Base-by-base conservation (phyloP, 2,329 filamentous ascomycete genomes). In the Talaromyces funiculosus region DNA sequence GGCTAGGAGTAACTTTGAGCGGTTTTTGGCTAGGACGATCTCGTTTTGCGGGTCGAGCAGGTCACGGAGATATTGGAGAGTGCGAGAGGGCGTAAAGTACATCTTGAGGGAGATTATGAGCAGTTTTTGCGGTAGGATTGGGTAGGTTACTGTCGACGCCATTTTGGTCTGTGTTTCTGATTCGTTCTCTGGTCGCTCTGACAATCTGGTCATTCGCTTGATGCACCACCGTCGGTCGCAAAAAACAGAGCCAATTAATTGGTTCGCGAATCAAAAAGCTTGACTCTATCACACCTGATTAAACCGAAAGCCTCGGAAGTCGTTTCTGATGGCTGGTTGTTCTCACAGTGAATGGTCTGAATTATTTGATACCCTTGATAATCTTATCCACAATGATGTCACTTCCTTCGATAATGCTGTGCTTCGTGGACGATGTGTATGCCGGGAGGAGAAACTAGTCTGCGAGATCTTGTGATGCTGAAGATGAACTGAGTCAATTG, bases 101-200 rank as follows among this genome's bases (percentile, higher is more conserved):
- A 91, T 89, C 69, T 92, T 92, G 40, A 88, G 84, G 51, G 86
- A 89, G 64, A 90, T 86, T 72, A 89, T 88, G 62, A 92, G 80
- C 63, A 92, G 79, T 68, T 85, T 86, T 68, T 84, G 84, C 51
- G 78, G 81, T 60, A 75, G 72, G 29, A 68, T 64, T 60, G 74
- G 71, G 53, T 60, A 63, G 42, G 59, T 47, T 8, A 33, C 49
- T 56, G 63, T 16, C 14, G 54, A 4, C 6, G 62, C 62, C 62
- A 65, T 64, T 45, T 57, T 61, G 20, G 20, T 14, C 26, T 38
- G 14, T 40, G 4, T 40, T 49, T 20, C 22, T 60, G 58, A 35
- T 55, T 47, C 40, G 9, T 6, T 40, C 38, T 20, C n/a, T 20
- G n/a, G 51, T 18, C n/a, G 22, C 14, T 3, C n/a, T 54, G 24